These are phyloP conservation scores for Malassezia furfur DNA, from an alignment of 1,284 basidiomycete species.

Conservation along the genomic window DNA sequence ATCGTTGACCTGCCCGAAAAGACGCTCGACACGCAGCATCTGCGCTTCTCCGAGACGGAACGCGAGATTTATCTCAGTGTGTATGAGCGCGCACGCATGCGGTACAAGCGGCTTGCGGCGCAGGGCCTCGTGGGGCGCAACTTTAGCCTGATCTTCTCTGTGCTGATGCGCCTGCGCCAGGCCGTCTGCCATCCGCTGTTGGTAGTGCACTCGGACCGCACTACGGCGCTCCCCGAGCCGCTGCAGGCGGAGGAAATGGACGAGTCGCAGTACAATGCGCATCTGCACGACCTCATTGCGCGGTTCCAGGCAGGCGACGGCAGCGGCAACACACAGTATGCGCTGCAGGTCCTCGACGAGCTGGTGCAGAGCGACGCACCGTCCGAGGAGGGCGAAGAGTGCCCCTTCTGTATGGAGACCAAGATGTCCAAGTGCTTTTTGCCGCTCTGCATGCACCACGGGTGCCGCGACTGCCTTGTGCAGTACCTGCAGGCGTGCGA, in stretches of 20 bases:
- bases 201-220: slow-evolving; percentile 36
- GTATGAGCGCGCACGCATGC: slow-evolving; percentile 38
- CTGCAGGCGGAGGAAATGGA: slow-evolving; percentile 10
- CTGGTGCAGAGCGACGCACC: slow-evolving; percentile 20
- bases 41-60: slow-evolving; percentile 36
- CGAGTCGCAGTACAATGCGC: slow-evolving; percentile 19
- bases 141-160: slow-evolving; percentile 49
- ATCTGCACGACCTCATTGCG: slow-evolving; percentile 27
- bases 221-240: slow-evolving; percentile 10
- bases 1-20: slow-evolving; percentile 85
- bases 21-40: slow-evolving; percentile 53
- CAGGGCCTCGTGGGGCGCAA: slow-evolving; percentile 40
- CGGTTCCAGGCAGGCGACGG: slow-evolving; percentile 23
- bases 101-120: slow-evolving; percentile 31
- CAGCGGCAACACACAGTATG: slow-evolving; percentile 14
- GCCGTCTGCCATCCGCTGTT: slow-evolving; percentile 50
- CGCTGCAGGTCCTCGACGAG: slow-evolving; percentile 23
- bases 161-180: slow-evolving; percentile 50
- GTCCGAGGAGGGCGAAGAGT: slow-evolving; percentile 29
- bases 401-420: slow-evolving; percentile 48
- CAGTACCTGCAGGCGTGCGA: slow-evolving; percentile 60
- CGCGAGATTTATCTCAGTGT: slow-evolving; percentile 48
- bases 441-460: slow-evolving; percentile 48
- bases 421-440: slow-evolving; percentile 36
- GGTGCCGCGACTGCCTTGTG: slow-evolving; percentile 71